Evolutionary conservation across 441 rosid genomes (phyloP).

Genomic region (Erodium texanum): DNA sequence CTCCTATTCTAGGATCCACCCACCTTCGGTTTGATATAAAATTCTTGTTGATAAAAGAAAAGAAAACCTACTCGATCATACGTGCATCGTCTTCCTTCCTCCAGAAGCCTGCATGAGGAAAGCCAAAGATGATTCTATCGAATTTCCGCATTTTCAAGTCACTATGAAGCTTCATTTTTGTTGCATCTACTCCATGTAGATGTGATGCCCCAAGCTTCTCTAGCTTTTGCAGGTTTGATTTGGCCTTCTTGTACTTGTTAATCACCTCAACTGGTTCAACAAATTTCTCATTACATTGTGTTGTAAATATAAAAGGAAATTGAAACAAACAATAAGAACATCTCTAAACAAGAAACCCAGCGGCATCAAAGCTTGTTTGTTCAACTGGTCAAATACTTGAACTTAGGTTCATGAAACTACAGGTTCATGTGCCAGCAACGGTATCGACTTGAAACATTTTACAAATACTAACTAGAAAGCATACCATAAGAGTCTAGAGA

Average conservation of each 20-base stretch:
- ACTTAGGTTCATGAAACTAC: no score
- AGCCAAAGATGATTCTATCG: conserved; percentile 38
- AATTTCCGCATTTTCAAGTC: conserved; percentile 30
- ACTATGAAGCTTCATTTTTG: conserved; percentile 26
- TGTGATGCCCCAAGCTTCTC: conserved; percentile 32
- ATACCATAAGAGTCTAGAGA: conserved; percentile 45
- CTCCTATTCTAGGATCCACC: no score
- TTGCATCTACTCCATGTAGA: conserved; percentile 48
- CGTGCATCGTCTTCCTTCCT: conserved; percentile 26
- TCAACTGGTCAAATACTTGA: no score
- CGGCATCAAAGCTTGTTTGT: no score
- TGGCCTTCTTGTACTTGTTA: conserved; percentile 35
- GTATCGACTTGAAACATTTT: no score
- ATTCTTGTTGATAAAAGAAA: no score
- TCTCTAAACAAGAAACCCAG: no score
- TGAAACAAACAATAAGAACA: no score
- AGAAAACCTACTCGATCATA: conserved; percentile 28
- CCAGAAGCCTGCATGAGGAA: conserved; percentile 46
- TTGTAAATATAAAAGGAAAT: no score
- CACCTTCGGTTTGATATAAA: no score
- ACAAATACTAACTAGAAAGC: neutral
- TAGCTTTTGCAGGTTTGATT: conserved; percentile 29
- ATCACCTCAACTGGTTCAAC: conserved; percentile 28
- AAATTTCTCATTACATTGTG: no score
- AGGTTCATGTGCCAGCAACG: no score